A percentile compares a stretch with the other conserved stretches of the same genome.
Conservation (phyloP, 495 filamentous ascomycete genomes). For the Talaromyces stipitatus region DNA sequence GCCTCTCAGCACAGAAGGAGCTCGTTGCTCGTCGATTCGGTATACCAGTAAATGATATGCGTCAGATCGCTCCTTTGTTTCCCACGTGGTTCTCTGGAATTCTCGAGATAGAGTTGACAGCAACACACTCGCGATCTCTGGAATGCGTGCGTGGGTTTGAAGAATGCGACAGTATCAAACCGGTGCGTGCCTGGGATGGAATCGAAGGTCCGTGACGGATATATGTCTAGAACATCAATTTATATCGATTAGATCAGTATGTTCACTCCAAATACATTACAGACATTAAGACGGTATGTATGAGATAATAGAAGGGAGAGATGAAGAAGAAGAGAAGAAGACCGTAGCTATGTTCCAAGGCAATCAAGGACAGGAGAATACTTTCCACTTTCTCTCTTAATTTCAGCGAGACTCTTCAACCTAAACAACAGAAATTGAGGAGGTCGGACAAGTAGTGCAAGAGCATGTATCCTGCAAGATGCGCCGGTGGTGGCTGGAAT, state of each 20-base stretch:
- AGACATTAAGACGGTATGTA: constrained; percentile 6
- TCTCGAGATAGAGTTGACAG: not conserved
- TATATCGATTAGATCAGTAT: constrained; percentile 8
- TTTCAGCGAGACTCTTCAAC: not conserved
- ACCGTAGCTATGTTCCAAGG: constrained; percentile 25
- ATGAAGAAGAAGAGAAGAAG: constrained; percentile 18
- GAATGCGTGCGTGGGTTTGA: not conserved
- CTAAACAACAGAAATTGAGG: constrained; percentile 2
- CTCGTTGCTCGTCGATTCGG: not conserved
- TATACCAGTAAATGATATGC: not conserved
- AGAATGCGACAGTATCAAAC: not conserved
- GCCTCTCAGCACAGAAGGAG: constrained; percentile 6
- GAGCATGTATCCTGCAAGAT: not conserved
- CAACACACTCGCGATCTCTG: not conserved
- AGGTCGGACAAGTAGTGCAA: constrained; percentile 4
- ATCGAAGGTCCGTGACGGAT: constrained; percentile 26
- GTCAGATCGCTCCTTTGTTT: not conserved
- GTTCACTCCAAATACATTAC: not conserved
- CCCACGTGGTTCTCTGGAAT: not conserved
- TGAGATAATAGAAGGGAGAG: constrained; percentile 21
- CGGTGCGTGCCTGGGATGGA: constrained; percentile 5
- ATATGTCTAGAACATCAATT: constrained; percentile 5
- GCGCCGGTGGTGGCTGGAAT: constrained; percentile 25
- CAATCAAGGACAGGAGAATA: constrained; percentile 11
- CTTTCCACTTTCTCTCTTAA: constrained; percentile 13